Evolutionary conservation across 1,284 basidiomycete species (phyloP).

Genomic region (Porodaedalea pini): DNA sequence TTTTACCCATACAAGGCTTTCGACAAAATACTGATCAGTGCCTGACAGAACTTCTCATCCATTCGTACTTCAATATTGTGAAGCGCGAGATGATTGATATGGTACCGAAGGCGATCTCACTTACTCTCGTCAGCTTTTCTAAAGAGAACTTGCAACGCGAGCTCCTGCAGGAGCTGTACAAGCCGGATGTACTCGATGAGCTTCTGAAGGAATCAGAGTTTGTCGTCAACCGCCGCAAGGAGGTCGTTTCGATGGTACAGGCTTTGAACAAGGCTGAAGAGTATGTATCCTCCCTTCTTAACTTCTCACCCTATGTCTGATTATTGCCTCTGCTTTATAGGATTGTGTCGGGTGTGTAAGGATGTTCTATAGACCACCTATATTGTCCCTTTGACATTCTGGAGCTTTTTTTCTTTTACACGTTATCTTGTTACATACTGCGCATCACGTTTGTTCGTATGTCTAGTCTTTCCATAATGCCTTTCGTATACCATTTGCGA

Average conservation of each 20-base stretch:
- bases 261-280: slow-evolving; percentile 92
- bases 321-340: neutral
- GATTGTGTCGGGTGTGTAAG: slow-evolving; percentile 19
- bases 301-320: neutral
- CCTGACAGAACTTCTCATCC: slow-evolving; percentile 75
- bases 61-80: slow-evolving; percentile 95
- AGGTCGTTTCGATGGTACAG: slow-evolving; percentile 83
- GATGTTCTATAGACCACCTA: neutral
- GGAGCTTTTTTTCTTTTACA: neutral
- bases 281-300: slow-evolving; percentile 44
- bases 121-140: slow-evolving; percentile 88
- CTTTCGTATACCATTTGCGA: slow-evolving; percentile 7
- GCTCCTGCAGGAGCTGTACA: slow-evolving; percentile 85
- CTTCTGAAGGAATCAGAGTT: slow-evolving; percentile 89
- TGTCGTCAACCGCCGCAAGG: slow-evolving; percentile 82
- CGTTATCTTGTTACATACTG: neutral
- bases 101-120: slow-evolving; percentile 96
- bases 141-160: slow-evolving; percentile 93
- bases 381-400: neutral
- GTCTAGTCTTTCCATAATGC: slow-evolving; percentile 12
- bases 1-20: slow-evolving; percentile 7
- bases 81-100: slow-evolving; percentile 99
- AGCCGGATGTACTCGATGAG: slow-evolving; percentile 89
- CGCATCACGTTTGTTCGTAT: slow-evolving; percentile 8
- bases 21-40: neutral